Evolutionary conservation across 2,329 filamentous ascomycete genomes (phyloP), one percentile per base, ranked within the genome.

Genomic region (Stagonosporopsis rhizophila): DNA sequence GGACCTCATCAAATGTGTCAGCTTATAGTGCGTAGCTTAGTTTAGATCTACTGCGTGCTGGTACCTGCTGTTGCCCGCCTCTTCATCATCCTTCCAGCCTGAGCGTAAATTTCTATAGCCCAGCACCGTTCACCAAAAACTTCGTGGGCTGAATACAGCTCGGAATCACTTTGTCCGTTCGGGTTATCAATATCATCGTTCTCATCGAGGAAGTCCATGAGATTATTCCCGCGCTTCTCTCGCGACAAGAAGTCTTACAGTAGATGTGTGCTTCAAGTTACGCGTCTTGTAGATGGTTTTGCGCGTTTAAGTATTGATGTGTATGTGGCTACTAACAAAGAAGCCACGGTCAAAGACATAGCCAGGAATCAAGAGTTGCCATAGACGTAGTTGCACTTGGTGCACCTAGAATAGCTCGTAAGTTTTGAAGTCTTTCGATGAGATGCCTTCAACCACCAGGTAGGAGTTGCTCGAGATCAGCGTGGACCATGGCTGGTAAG

Each of bases 401-500:
- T 17, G 11, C 34, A 34, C 2, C 44, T 34, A 11, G 9, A 19
- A 14, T 47, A 39, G 12, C 5, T 30, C 4, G 44, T 47, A n/a
- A 40, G 23, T n/a, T 12, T 6, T 7, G 45, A 35, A 11, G 32
- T 28, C 45, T 32, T 39, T 2, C 4, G 14, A 1, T 5, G 25
- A 15, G 34, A 15, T 15, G 0, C 80, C 80, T 58, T 82, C 80
- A 0, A 82, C 66, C 2, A 73, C 49, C 22, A 70, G 49, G 14
- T 75, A 60, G 1, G 52, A 61, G 9, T 79, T 64, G 2, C 74
- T 71, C 1, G 79, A 34, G 19, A 48, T 19, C 14, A 17, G 19
- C 6, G 45, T 40, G 3, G 37, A 40, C 12, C 40, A 11, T 2
- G 45, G 37, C 14, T 40, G 25, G 14, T 40, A 48, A 4, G 45